These are phyloP conservation scores for Podosphaera xanthii DNA, from an alignment of 2,329 filamentous ascomycete species.

Conservation along the genomic window DNA sequence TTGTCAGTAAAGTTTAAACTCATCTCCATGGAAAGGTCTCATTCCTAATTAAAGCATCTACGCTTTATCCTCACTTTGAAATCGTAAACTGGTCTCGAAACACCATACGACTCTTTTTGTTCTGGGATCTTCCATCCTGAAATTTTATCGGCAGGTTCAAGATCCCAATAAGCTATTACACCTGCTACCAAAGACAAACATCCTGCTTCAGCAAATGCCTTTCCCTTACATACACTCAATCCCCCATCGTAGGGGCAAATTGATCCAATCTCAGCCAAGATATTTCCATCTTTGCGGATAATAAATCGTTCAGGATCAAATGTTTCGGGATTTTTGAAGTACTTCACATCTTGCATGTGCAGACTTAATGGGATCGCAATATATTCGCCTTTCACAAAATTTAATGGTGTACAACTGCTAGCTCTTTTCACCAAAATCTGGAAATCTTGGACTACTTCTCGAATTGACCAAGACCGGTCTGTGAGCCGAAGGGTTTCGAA, in stretches of 20 bases:
- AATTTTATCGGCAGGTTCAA: slow-evolving; percentile 21
- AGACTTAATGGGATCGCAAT: slow-evolving; percentile 22
- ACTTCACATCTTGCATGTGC: slow-evolving; percentile 20
- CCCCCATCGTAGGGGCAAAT: slow-evolving; percentile 27
- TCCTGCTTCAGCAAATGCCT: slow-evolving; percentile 26
- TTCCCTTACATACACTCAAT: slow-evolving; percentile 22
- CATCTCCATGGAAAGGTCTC: neutral
- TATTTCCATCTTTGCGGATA: slow-evolving; percentile 16
- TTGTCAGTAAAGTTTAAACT: neutral
- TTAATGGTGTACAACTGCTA: slow-evolving; percentile 18
- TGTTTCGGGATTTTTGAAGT: slow-evolving; percentile 19
- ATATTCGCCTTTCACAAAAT: slow-evolving; percentile 20
- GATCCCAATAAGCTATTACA: slow-evolving; percentile 31
- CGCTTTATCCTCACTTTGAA: slow-evolving; percentile 29
- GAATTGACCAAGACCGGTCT: slow-evolving; percentile 20
- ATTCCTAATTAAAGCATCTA: slow-evolving; percentile 13
- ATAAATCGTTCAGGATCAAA: slow-evolving; percentile 26
- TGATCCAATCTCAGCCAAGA: slow-evolving; percentile 19
- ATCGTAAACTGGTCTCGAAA: slow-evolving; percentile 27
- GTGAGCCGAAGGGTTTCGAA: slow-evolving; percentile 24
- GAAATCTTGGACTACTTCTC: slow-evolving; percentile 19
- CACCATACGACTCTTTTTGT: slow-evolving; percentile 23
- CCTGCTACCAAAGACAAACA: slow-evolving; percentile 27
- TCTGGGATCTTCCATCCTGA: slow-evolving; percentile 27
- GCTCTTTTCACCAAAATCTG: slow-evolving; percentile 8